A percentile compares a stretch with the other conserved stretches of the same genome.
Evolutionary conservation across 441 rosid genomes (phyloP).

Genomic region (Biscutella laevigata): DNA sequence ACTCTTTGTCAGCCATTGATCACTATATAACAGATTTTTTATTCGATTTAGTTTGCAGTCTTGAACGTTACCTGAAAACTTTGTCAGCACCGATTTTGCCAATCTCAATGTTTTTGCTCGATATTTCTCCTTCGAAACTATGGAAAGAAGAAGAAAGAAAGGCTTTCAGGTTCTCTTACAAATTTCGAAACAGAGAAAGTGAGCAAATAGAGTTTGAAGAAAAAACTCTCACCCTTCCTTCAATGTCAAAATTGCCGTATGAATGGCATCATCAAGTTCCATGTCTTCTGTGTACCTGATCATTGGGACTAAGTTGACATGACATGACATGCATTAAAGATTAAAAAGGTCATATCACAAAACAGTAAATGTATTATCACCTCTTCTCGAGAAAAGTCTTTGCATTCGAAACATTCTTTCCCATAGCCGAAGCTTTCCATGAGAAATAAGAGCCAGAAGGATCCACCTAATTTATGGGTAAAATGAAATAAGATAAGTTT

Average conservation of each 20-base stretch:
- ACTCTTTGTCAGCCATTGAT: not conserved
- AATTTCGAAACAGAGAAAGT: not conserved
- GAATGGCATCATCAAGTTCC: slow-evolving; percentile 97
- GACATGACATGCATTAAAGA: slow-evolving; percentile 13
- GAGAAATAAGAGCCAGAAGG: slow-evolving; percentile 98
- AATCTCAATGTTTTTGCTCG: slow-evolving; percentile 82
- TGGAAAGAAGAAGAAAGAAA: slow-evolving; percentile 7
- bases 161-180: not conserved
- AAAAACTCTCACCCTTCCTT: slow-evolving; percentile 69
- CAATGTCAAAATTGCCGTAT: slow-evolving; percentile 80
- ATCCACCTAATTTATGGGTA: slow-evolving; percentile 64
- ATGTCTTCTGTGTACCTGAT: slow-evolving; percentile 80
- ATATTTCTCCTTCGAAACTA: slow-evolving; percentile 90
- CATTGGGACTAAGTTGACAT: slow-evolving; percentile 9
- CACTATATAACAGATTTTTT: not conserved
- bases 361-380: slow-evolving; percentile 24
- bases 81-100: slow-evolving; percentile 75
- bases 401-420: slow-evolving; percentile 87
- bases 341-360: not conserved
- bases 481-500: not conserved
- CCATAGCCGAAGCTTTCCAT: slow-evolving; percentile 98
- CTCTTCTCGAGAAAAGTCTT: slow-evolving; percentile 93
- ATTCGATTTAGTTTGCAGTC: not conserved
- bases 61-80: slow-evolving; percentile 52
- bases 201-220: not conserved